Percentiles rank a stretch among this genome's conserved stretches.
Evolutionary conservation across 768 basidiomycete genomes (phyloP).

Genomic region (Russula virescens): DNA sequence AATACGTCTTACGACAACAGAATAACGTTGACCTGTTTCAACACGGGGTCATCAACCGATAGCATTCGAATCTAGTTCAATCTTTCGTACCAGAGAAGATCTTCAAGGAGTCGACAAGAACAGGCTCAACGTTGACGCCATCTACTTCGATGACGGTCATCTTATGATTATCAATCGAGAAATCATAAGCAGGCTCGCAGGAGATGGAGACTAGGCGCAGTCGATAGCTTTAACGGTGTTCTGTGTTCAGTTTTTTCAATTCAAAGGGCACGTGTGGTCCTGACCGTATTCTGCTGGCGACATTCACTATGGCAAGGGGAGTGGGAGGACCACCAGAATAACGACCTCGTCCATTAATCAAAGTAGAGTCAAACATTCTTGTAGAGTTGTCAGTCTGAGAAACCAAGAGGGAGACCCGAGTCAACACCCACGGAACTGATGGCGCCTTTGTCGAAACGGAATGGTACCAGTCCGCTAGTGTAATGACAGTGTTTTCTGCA

Average conservation of each 20-base stretch:
- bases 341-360: constrained; percentile 23
- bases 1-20: constrained; percentile 3
- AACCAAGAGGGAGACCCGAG: neutral
- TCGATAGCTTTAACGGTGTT: constrained; percentile 3
- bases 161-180: constrained; percentile 21
- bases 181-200: constrained; percentile 6
- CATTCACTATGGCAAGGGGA: constrained; percentile 16
- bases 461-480: constrained; percentile 29
- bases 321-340: constrained; percentile 14
- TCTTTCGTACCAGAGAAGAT: constrained; percentile 12
- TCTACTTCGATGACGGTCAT: constrained; percentile 25
- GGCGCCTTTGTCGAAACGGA: neutral
- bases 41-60: neutral
- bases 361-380: constrained; percentile 21
- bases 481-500: constrained; percentile 26
- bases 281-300: constrained; percentile 10
- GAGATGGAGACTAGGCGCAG: too few species aligned
- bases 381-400: neutral
- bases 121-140: constrained; percentile 15
- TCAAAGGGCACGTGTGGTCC: neutral
- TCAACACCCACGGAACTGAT: neutral
- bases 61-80: neutral
- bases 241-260: neutral
- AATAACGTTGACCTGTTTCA: constrained; percentile 21
- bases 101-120: constrained; percentile 7